phyloP scores from a whole-genome alignment of 2,329 filamentous ascomycete genomes.

The Aspergillus sp. region DNA sequence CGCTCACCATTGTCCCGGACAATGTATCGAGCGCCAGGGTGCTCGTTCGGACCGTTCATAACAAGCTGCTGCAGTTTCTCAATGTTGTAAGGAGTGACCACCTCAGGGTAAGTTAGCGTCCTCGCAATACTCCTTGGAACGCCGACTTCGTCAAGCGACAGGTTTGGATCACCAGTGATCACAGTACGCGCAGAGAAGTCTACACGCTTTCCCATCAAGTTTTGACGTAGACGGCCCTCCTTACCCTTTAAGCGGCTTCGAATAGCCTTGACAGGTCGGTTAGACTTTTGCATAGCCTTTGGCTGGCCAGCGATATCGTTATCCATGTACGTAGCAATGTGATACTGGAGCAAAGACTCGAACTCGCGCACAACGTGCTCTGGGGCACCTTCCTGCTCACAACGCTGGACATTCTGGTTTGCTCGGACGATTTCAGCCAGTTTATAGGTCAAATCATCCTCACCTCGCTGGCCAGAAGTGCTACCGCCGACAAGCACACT shows the following conservation, averaged over 20 bases:
- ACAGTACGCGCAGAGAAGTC: constrained; percentile 99
- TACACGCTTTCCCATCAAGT: constrained; percentile 99
- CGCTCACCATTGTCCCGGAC: constrained; percentile 90
- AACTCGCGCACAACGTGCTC: constrained; percentile 90
- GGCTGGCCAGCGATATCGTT: constrained; percentile 97
- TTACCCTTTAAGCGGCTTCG: constrained; percentile 98
- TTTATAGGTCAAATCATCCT: constrained; percentile 99
- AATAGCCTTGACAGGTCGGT: constrained; percentile 93
- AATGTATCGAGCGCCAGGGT: constrained; percentile 95
- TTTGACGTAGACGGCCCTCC: constrained; percentile 94
- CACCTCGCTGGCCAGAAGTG: constrained; percentile 85
- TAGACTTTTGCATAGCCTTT: constrained; percentile 93
- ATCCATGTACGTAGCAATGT: constrained; percentile 99
- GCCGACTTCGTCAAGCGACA: constrained; percentile 95
- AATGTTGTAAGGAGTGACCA: constrained; percentile 97
- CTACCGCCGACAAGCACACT: constrained; percentile 97
- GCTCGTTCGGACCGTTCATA: constrained; percentile 88
- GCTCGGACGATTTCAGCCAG: constrained; percentile 96
- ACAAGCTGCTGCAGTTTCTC: constrained; percentile 86
- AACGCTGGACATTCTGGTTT: constrained; percentile 90
- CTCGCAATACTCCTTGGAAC: constrained; percentile 91
- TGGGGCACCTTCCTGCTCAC: constrained; percentile 86
- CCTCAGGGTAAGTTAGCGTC: constrained; percentile 93
- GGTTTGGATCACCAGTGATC: constrained; percentile 96
- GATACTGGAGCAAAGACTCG: constrained; percentile 88